These are phyloP conservation scores for Biancaea sappan DNA, from an alignment of 306 rosid genomes.

Conservation along the genomic window DNA sequence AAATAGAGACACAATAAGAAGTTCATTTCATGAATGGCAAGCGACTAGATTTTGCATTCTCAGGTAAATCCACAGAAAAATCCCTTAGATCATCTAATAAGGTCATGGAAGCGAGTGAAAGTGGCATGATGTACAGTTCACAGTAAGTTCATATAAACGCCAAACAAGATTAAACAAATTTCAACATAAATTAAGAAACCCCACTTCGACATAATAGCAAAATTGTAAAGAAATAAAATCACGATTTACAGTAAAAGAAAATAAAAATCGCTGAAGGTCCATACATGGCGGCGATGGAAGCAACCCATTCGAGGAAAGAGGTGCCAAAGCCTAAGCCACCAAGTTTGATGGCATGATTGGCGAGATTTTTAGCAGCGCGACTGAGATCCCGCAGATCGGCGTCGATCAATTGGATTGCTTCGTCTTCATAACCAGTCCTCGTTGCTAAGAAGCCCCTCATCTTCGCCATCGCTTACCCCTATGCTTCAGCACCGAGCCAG, in stretches of 20 bases:
- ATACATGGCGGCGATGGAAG: slow-evolving; percentile 81
- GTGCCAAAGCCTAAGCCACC: slow-evolving; percentile 65
- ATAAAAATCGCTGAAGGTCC: neutral
- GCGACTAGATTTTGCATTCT: neutral
- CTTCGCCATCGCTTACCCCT: slow-evolving; percentile 31
- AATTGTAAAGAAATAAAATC: no score
- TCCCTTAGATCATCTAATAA: neutral
- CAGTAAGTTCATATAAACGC: no score
- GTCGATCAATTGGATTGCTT: slow-evolving; percentile 42
- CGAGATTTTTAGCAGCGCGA: slow-evolving; percentile 54
- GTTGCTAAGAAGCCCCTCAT: slow-evolving; percentile 45
- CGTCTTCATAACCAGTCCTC: slow-evolving; percentile 46
- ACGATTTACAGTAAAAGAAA: neutral
- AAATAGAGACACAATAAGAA: neutral
- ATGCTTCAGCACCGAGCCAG: neutral
- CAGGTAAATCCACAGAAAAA: neutral
- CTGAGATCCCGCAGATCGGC: slow-evolving; percentile 66
- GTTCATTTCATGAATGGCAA: neutral
- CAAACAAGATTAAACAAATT: neutral
- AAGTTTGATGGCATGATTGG: slow-evolving; percentile 57
- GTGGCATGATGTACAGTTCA: no score
- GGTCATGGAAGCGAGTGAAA: neutral
- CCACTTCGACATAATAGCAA: neutral
- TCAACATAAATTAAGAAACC: neutral
- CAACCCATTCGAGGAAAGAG: slow-evolving; percentile 66